Conservation (phyloP, 805 yeast species). For the Barnettozyma pratensis region DNA sequence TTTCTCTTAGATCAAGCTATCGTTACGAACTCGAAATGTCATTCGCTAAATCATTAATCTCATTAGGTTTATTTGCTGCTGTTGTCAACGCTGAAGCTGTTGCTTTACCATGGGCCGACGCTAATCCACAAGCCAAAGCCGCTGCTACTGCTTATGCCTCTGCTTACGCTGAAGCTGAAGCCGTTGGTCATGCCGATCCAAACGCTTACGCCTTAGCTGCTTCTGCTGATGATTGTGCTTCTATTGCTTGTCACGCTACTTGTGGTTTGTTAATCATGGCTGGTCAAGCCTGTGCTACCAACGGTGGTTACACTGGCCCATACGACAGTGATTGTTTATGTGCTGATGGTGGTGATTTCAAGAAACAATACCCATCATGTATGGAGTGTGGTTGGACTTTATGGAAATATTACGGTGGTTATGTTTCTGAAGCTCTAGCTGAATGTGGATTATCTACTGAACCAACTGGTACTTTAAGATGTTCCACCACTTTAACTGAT, state of each 20-base stretch:
- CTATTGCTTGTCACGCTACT: conserved; percentile 6
- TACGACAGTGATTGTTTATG: conserved; percentile 18
- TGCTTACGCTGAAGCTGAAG: conserved; percentile 6
- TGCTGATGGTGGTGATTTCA: conserved; percentile 13
- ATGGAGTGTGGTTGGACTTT: conserved; percentile 33
- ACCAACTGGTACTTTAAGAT: conserved; percentile 27
- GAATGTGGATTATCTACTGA: conserved; percentile 21
- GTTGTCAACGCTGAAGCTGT: conserved; percentile 2
- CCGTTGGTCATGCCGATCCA: conserved; percentile 7
- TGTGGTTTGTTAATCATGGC: conserved; percentile 6
- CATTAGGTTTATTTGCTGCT: conserved; percentile 1
- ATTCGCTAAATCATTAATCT: background rate
- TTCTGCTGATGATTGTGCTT: conserved; percentile 6
- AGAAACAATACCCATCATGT: conserved; percentile 19
- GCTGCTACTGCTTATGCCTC: conserved; percentile 7
- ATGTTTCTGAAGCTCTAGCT: conserved; percentile 22
- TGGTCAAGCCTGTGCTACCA: conserved; percentile 1
- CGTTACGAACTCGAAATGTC: background rate
- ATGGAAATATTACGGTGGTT: conserved; percentile 26
- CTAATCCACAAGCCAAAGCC: conserved; percentile 7
- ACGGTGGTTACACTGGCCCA: background rate
- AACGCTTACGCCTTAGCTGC: conserved; percentile 6
- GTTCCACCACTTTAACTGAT: conserved; percentile 16
- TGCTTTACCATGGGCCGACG: conserved; percentile 7
- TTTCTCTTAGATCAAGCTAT: background rate